phyloP scores from a whole-genome alignment of 176 grass and related monocot genomes.

The sorghum (Sorghum bicolor) region DNA sequence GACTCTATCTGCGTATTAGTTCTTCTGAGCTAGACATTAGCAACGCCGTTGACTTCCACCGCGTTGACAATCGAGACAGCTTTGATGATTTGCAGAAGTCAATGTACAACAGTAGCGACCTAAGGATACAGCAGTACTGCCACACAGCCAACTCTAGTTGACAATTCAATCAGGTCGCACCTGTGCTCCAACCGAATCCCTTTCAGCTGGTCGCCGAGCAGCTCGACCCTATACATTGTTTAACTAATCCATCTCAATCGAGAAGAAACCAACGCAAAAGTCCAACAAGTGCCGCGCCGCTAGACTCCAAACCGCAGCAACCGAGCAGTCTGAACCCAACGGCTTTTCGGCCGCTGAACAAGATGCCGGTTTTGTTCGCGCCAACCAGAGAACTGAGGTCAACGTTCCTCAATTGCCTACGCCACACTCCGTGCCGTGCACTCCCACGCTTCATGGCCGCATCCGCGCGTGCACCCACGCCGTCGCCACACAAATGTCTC shows the following conservation, averaged over 20 bases:
- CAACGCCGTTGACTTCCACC: neutral
- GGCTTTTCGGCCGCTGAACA: neutral
- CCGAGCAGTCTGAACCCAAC: constrained; percentile 20
- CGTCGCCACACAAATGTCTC: constrained; percentile 48
- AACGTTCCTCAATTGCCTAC: neutral
- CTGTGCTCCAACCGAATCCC: neutral
- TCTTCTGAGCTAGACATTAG: neutral
- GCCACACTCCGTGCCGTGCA: constrained; percentile 1
- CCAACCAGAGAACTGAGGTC: constrained; percentile 1
- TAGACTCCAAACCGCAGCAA: constrained; percentile 2
- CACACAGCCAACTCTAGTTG: constrained; percentile 15
- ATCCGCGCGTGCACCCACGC: neutral
- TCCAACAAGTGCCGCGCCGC: neutral
- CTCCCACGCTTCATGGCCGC: constrained; percentile 37
- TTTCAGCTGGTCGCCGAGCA: neutral
- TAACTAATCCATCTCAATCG: neutral
- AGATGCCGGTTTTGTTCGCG: constrained; percentile 1
- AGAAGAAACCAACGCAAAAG: neutral
- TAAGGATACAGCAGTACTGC: neutral
- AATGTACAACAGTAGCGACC: neutral
- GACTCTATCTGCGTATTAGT: neutral
- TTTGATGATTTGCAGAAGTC: neutral
- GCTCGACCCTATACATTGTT: neutral
- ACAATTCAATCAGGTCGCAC: neutral
- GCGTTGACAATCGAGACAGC: neutral